Evolutionary conservation across 768 basidiomycete species (phyloP), one percentile per base, ranked within the genome.

Genomic region (Russula lepida): DNA sequence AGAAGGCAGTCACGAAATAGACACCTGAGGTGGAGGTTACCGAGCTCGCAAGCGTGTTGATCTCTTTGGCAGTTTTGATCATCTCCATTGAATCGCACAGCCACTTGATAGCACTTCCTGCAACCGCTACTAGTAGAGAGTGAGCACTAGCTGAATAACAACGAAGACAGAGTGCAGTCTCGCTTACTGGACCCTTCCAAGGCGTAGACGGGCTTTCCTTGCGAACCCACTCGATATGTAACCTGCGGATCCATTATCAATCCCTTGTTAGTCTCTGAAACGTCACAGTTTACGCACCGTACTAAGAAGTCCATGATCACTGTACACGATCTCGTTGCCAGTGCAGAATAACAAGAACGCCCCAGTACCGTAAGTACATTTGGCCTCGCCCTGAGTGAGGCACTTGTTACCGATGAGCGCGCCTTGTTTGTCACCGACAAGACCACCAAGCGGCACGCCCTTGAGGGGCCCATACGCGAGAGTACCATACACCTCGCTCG

Each of bases 311-410:
- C 95, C 97, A 68, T 97, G 88, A 32, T 74, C 77, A 68, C 92
- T 95, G 71, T 86, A 78, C 25, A 98, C 88, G 43, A 92, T 85
- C 25, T 95, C 87, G 23, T 75, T 76, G 3, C 95, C 97, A n/a
- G n/a, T n/a, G n/a, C n/a, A n/a, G n/a, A n/a, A n/a, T n/a, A n/a
- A n/a, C n/a, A n/a, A n/a, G n/a, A 99, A 99, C 39, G 93, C 93
- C 30, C 97, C 95, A 1, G 95, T 98, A 27, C 95, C 95, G 68
- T 95, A 99, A 4, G 97, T 99, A 74, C 94, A 97, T 75, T 99
- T 99, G 3, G 95, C 95, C 72, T 98, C 89, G 21, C 95, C 95
- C 65, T 82, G 79, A 21, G 70, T 78, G 58, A 99, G 73, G 70
- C 97, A 98, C 73, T n/a, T n/a, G n/a, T n/a, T n/a, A n/a, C n/a